phyloP scores from a whole-genome alignment of 495 filamentous ascomycete genomes.

The Xanthoparmelia taractica region DNA sequence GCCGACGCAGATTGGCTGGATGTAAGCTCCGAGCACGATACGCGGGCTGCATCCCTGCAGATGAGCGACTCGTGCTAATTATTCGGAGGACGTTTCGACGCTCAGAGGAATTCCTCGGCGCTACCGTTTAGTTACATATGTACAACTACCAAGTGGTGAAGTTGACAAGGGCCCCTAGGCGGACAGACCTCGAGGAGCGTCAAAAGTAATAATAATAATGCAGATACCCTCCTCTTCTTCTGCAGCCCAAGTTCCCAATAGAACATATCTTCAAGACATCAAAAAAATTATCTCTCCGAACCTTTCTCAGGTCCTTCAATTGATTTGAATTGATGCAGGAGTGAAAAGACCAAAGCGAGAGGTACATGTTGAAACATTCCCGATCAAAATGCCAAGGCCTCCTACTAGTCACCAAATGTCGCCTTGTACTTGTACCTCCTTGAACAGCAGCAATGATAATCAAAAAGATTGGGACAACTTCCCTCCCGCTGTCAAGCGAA shows the following conservation, averaged over 20 bases:
- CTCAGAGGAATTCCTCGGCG: not conserved
- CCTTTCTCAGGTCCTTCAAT: not conserved
- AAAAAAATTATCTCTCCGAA: not conserved
- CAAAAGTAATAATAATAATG: no score
- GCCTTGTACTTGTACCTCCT: constrained; percentile 3
- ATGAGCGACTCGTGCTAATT: not conserved
- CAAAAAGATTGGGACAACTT: constrained; percentile 46
- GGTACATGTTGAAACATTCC: not conserved
- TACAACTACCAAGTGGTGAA: no score
- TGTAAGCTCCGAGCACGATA: constrained; percentile 5
- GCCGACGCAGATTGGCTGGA: constrained; percentile 3
- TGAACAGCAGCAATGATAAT: constrained; percentile 2
- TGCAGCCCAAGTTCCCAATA: not conserved
- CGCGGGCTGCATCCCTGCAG: constrained; percentile 8
- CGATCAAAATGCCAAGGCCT: not conserved
- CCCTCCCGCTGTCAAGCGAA: constrained; percentile 50
- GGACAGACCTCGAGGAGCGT: no score
- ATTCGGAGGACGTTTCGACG: not conserved
- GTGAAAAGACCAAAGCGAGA: not conserved
- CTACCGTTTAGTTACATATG: not conserved
- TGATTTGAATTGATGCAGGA: not conserved
- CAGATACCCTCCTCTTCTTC: not conserved
- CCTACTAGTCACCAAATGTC: not conserved
- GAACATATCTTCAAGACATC: not conserved
- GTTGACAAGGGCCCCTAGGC: no score